Base-by-base conservation (phyloP, 176 grass and related monocot genomes). In the Musa beccarii region DNA sequence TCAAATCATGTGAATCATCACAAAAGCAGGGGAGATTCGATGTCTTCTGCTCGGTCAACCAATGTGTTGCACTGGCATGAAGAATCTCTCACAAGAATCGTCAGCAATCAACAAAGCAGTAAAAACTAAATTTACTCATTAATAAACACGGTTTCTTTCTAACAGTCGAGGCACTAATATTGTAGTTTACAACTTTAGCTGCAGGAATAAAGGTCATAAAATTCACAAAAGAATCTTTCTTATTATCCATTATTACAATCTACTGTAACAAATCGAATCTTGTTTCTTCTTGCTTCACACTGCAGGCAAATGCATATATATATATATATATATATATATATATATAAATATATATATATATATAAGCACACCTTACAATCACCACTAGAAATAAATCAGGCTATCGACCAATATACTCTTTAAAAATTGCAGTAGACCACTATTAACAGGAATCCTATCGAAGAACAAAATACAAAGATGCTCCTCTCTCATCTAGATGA, bases 401-500 rank as follows among this genome's bases (percentile, higher is more conserved):
- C 92, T 49, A 68, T 25, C 15, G 13, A 1, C 65, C 68, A 51
- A 70, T 70, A 52, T 70, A 21, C 17, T 49, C 8, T 49, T 70
- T 70, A 70, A 70, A 70, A 73, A 69, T 73, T 73, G 71, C 71
- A 73, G 11, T 17, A 15, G 19, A 21, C 34, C 68, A 70, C 68
- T 70, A 69, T 69, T 9, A 70, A 70, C 49, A 70, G 49, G 52
- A 51, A 52, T 51, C 68, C 43, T 51, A 51, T 51, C 87, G 68
- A 51, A 51, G 51, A 73, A 26, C 52, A 26, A 73, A 73, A 16
- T 70, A 51, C 51, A 70, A 63, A 59, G 3, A 26, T 49, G 1
- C 28, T 15, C 49, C 29, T 49, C 8, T 10, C 66, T 69, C 52
- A 73, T 11, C 78, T 89, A 98, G 78, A 93, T 91, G 80, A 87